A percentile compares a stretch with the other conserved stretches of the same genome.
These are phyloP conservation scores for Globisporangium apiculatum DNA, from an alignment of 352 stramenopile species.

Conservation along the genomic window DNA sequence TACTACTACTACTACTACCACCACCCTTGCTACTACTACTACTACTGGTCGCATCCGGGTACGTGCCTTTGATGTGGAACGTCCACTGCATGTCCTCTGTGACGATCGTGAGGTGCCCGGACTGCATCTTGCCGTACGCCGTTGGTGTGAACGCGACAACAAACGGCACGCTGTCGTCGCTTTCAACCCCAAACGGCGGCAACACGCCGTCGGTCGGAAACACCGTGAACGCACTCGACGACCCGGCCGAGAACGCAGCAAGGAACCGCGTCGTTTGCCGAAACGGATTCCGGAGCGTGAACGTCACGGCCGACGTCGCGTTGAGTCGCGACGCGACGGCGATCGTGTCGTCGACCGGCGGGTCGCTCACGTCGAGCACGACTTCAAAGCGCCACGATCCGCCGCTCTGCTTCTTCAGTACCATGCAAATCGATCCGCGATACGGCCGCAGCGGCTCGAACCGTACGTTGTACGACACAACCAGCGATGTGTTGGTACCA, in stretches of 20 bases:
- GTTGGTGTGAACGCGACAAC: slow-evolving; percentile 88
- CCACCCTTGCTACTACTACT: slow-evolving; percentile 19
- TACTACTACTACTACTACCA: slow-evolving; percentile 25
- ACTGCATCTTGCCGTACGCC: slow-evolving; percentile 90
- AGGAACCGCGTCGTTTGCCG: slow-evolving; percentile 59
- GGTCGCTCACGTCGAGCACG: slow-evolving; percentile 69
- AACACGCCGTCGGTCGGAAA: slow-evolving; percentile 73
- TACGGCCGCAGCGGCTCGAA: slow-evolving; percentile 89
- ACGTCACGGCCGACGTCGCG: slow-evolving; percentile 77
- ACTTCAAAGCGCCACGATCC: slow-evolving; percentile 87
- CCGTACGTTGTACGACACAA: slow-evolving; percentile 45
- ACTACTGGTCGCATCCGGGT: slow-evolving; percentile 56
- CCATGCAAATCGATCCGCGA: slow-evolving; percentile 54
- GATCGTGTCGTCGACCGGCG: slow-evolving; percentile 81
- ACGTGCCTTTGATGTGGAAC: slow-evolving; percentile 87
- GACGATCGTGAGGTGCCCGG: slow-evolving; percentile 75
- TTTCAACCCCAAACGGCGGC: slow-evolving; percentile 45
- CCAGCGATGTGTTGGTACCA: background rate
- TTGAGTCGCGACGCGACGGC: slow-evolving; percentile 84
- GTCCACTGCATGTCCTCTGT: slow-evolving; percentile 92
- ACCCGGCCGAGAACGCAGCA: slow-evolving; percentile 84
- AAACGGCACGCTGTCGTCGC: slow-evolving; percentile 64
- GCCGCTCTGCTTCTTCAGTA: slow-evolving; percentile 75
- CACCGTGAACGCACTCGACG: slow-evolving; percentile 85
- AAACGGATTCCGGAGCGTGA: slow-evolving; percentile 88